Base-by-base conservation (phyloP, 805 yeast species). In the Candida nitratophila region DNA sequence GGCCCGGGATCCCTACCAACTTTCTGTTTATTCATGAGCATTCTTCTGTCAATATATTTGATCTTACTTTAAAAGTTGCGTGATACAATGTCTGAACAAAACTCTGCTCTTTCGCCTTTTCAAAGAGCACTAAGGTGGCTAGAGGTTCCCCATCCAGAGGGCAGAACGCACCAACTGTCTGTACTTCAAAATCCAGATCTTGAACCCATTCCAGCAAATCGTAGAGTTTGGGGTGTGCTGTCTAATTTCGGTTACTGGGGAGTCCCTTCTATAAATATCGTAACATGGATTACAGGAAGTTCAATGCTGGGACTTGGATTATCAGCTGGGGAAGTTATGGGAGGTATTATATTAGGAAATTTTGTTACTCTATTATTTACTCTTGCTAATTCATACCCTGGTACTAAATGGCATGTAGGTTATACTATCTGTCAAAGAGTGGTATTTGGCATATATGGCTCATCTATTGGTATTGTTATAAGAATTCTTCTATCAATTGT, bases 391-490 rank as follows among this genome's bases (percentile, higher is more conserved):
- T 69, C 76, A 17, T 66, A 62, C 41, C 76, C 73, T 0, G 81
- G 81, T 37, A 54, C 60, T 16, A 68, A 72, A 39, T 75, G 70
- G 63, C 78, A 74, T 54, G 63, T 76, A 36, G 78, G 79, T 1
- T 76, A 64, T 49, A 68, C 79, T 3, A 64, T 75, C 11, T 63
- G 63, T 42, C 60, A 66, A 21, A 56, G 80, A 41, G 63, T 66
- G 39, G 58, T 70, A 0, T 75, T 70, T 59, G 81, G 81, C 10
- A 60, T 72, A 32, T 56, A 63, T 46, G 77, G 79, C 3, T 64
- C 73, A 5, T 62, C 56, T 37, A 44, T 74, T 24, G 74, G 72
- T n/a, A 60, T 76, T 30, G 45, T 65, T 11, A 67, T 69, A 45
- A 60, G 81, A 54, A 63, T 68, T 34, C 61, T 71, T 26, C 57